Conservation (phyloP, 345 rosid genomes). For the Camelina laxa region DNA sequence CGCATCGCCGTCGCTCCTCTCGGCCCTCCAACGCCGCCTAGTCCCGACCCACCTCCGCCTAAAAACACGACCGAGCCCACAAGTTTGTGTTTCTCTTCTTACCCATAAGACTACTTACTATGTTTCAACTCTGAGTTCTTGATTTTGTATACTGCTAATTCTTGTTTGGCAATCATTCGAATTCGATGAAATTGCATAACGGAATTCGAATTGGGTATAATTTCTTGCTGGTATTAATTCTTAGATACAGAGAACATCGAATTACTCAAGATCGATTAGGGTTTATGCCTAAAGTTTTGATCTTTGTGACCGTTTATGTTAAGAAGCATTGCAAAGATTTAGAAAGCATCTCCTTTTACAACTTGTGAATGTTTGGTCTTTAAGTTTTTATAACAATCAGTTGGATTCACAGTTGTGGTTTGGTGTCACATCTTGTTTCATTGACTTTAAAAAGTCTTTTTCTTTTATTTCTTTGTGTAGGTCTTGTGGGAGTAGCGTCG, state of each 20-base stretch:
- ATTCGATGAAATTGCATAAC: background rate
- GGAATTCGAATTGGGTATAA: background rate
- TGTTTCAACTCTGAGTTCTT: background rate
- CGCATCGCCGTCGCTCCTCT: conserved; percentile 46
- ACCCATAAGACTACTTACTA: background rate
- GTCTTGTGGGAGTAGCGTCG: conserved; percentile 48
- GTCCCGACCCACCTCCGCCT: conserved; percentile 52
- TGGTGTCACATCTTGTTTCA: background rate
- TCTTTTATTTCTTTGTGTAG: conserved; percentile 40
- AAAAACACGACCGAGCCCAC: conserved; percentile 24
- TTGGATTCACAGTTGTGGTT: background rate
- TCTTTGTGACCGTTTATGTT: background rate
- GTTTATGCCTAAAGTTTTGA: conserved; percentile 7
- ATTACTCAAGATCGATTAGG: background rate
- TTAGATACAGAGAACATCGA: background rate
- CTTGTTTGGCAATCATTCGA: background rate
- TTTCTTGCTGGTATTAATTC: background rate
- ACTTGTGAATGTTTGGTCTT: conserved; percentile 3
- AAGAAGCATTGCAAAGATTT: background rate
- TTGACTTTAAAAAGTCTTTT: background rate
- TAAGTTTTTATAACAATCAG: background rate
- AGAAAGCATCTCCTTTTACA: background rate
- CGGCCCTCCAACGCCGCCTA: conserved; percentile 48
- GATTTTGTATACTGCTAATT: background rate
- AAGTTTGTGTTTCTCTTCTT: conserved; percentile 44